Evolutionary conservation across 2,329 filamentous ascomycete genomes (phyloP).

Genomic region (Phaeoacremonium minimum): DNA sequence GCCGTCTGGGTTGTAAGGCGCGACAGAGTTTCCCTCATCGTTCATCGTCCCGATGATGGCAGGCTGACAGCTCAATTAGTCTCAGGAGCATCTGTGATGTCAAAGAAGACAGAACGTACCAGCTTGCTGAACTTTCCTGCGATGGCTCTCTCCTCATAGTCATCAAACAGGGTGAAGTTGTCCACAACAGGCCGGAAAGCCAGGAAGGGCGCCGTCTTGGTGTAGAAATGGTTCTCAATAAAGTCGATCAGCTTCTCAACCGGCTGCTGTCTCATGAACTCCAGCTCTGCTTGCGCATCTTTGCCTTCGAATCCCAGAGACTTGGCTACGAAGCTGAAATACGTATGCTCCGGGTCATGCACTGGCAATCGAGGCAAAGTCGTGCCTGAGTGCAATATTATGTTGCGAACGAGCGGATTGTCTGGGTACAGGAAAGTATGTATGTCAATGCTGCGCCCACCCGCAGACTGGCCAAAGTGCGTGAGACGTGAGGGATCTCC

Average conservation of each 20-base stretch:
- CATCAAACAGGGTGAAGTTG: neutral
- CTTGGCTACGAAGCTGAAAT: neutral
- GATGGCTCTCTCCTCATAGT: neutral
- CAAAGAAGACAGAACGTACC: too few species aligned
- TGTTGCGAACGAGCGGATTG: slow-evolving; percentile 3
- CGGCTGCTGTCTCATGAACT: neutral
- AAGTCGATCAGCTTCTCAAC: neutral
- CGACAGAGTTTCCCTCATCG: neutral
- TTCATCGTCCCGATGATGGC: neutral
- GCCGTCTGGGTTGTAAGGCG: neutral
- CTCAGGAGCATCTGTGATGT: too few species aligned
- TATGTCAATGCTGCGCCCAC: slow-evolving; percentile 1
- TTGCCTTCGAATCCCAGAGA: neutral
- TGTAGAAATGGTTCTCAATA: neutral
- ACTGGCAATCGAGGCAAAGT: neutral
- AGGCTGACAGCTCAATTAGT: neutral
- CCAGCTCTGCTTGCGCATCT: neutral
- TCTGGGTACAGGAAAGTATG: slow-evolving; percentile 1
- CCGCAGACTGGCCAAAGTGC: slow-evolving; percentile 6
- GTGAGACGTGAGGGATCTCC: slow-evolving; percentile 13
- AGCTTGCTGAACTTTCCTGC: neutral
- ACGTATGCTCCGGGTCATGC: neutral
- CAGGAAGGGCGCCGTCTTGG: neutral
- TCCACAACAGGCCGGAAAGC: neutral
- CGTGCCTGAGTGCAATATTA: slow-evolving; percentile 5